Conservation (phyloP, 2,329 filamentous ascomycete species). For the Xylariaceae sp. region DNA sequence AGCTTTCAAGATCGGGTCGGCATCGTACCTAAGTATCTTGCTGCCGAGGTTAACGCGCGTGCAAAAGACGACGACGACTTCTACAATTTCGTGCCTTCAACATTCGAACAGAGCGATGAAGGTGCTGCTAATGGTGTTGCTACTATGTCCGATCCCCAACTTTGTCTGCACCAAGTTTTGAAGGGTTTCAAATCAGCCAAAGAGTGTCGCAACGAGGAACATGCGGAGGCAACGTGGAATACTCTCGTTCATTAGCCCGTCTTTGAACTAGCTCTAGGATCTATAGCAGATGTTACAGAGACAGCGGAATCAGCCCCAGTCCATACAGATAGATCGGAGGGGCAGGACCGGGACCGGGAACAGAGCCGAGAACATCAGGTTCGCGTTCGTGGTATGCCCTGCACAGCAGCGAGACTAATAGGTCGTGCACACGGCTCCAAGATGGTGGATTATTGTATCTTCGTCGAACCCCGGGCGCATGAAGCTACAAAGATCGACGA, state of each 20-base stretch:
- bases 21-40: slow-evolving; percentile 1
- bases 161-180: slow-evolving; percentile 5
- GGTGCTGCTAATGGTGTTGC: background rate
- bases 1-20: background rate
- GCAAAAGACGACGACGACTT: slow-evolving; percentile 2
- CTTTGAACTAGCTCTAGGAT: slow-evolving; percentile 17
- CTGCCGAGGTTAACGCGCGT: background rate
- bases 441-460: slow-evolving; percentile 25
- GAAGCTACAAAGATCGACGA: slow-evolving; percentile 8
- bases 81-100: slow-evolving; percentile 3
- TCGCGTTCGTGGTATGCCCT: slow-evolving; percentile 15
- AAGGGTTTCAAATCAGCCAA: slow-evolving; percentile 6
- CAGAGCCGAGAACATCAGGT: slow-evolving; percentile 2
- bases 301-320: background rate
- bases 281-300: slow-evolving; percentile 4
- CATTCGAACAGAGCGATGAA: background rate
- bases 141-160: background rate
- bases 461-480: slow-evolving; percentile 9
- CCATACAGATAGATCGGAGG: background rate
- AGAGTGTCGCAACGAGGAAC: slow-evolving; percentile 17
- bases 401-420: slow-evolving; percentile 15
- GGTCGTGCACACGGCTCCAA: slow-evolving; percentile 8
- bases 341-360: too few species aligned
- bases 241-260: slow-evolving; percentile 17
- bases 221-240: slow-evolving; percentile 24